These are phyloP conservation scores for Exophiala sp. DNA, from an alignment of 2,329 filamentous ascomycete genomes.

Conservation along the genomic window DNA sequence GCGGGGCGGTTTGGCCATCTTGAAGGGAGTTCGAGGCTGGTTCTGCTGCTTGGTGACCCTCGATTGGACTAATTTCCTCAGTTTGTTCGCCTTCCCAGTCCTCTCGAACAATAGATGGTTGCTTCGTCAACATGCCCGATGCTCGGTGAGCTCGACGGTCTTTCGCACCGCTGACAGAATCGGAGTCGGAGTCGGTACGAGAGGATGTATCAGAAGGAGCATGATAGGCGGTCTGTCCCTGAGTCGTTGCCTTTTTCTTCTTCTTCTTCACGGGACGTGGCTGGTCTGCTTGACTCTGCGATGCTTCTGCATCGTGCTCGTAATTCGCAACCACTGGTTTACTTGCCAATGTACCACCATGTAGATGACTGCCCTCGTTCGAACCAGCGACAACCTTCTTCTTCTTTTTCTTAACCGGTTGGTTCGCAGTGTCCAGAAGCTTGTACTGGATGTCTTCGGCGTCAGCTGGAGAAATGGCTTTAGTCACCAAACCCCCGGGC, in stretches of 20 bases:
- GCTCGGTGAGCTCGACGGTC: slow-evolving; percentile 28
- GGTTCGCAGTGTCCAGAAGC: slow-evolving; percentile 29
- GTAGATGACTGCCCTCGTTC: slow-evolving; percentile 31
- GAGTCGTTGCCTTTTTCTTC: slow-evolving; percentile 22
- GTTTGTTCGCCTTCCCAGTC: slow-evolving; percentile 39
- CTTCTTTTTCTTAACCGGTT: slow-evolving; percentile 31
- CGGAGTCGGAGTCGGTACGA: slow-evolving; percentile 29
- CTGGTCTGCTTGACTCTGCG: not conserved
- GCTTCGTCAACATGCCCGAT: slow-evolving; percentile 32
- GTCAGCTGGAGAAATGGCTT: slow-evolving; percentile 29
- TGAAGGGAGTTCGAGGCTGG: slow-evolving; percentile 1
- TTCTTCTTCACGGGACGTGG: slow-evolving; percentile 27
- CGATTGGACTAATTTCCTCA: slow-evolving; percentile 22
- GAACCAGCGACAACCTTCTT: slow-evolving; percentile 28
- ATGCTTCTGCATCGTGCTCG: slow-evolving; percentile 28
- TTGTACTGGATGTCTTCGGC: slow-evolving; percentile 28
- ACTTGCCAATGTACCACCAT: slow-evolving; percentile 26
- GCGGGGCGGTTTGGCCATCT: slow-evolving; percentile 1
- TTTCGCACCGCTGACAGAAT: slow-evolving; percentile 28
- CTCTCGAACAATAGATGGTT: slow-evolving; percentile 39
- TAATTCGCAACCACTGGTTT: slow-evolving; percentile 32
- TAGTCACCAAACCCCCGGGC: slow-evolving; percentile 3
- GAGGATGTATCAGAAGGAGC: slow-evolving; percentile 14
- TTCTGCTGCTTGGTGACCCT: slow-evolving; percentile 5
- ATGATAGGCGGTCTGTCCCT: slow-evolving; percentile 14